Evolutionary conservation across 768 basidiomycete genomes (phyloP).

Genomic region (Tephrocybe sp.): DNA sequence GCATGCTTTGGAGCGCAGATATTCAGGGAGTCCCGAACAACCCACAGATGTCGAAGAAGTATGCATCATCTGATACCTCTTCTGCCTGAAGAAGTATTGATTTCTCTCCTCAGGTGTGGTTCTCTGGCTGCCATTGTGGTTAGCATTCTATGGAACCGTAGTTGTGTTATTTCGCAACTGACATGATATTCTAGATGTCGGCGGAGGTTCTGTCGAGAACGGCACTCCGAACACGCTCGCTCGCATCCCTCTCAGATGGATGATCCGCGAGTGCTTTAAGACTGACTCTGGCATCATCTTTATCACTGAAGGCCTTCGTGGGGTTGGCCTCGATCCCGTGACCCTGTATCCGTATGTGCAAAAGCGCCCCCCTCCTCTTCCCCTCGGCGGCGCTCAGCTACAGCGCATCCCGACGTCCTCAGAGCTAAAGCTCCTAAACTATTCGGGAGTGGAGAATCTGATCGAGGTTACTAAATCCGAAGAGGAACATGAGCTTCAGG

Average conservation of each 20-base stretch:
- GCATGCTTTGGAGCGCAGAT: conserved; percentile 26
- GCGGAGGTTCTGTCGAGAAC: conserved; percentile 37
- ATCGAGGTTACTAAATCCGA: conserved; percentile 33
- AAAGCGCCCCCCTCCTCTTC: conserved; percentile 35
- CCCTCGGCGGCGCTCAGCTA: conserved; percentile 24
- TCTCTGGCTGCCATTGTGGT: conserved; percentile 41
- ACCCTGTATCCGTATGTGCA: conserved; percentile 44
- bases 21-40: conserved; percentile 14
- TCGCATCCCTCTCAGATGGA: conserved; percentile 63
- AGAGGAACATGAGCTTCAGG: conserved; percentile 64
- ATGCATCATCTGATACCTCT: background rate
- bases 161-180: background rate
- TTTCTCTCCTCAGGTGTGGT: conserved; percentile 39
- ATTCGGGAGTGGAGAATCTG: conserved; percentile 12
- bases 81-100: background rate
- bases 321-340: conserved; percentile 49
- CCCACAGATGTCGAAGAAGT: conserved; percentile 43
- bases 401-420: conserved; percentile 19
- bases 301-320: conserved; percentile 41
- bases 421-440: conserved; percentile 1
- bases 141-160: background rate
- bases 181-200: conserved; percentile 22
- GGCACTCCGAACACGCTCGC: conserved; percentile 47
- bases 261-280: conserved; percentile 71
- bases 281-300: conserved; percentile 64